These are phyloP conservation scores for Endocarpon pusillum DNA, from an alignment of 495 filamentous ascomycete genomes.

Conservation along the genomic window DNA sequence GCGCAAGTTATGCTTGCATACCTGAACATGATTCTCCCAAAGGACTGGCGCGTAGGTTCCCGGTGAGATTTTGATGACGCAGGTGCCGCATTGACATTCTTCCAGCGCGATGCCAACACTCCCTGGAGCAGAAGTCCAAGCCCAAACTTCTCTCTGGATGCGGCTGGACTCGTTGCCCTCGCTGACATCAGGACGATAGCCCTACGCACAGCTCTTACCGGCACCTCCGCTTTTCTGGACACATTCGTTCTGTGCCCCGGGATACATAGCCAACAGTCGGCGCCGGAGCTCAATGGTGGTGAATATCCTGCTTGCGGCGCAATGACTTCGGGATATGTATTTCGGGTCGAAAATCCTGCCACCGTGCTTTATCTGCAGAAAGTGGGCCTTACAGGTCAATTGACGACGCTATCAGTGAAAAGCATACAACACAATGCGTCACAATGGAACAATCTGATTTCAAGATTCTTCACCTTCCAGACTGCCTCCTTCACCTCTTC, in stretches of 20 bases:
- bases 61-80: too few species aligned
- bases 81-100: too few species aligned
- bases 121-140: constrained; percentile 12
- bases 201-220: constrained; percentile 35
- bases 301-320: constrained; percentile 13
- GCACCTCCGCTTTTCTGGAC: constrained; percentile 34
- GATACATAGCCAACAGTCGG: constrained; percentile 40
- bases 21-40: too few species aligned
- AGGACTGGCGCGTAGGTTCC: too few species aligned
- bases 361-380: constrained; percentile 32
- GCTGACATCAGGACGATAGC: constrained; percentile 38
- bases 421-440: neutral
- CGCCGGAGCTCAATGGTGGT: constrained; percentile 19
- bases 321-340: constrained; percentile 22
- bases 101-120: too few species aligned
- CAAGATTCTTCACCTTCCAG: constrained; percentile 23
- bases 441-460: constrained; percentile 15
- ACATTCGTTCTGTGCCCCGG: constrained; percentile 38
- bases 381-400: constrained; percentile 25
- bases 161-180: constrained; percentile 34
- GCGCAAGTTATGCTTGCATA: too few species aligned
- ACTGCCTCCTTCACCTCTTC: too few species aligned
- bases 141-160: constrained; percentile 30
- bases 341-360: constrained; percentile 35
- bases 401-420: constrained; percentile 27